phyloP scores from a whole-genome alignment of 306 rosid species.

The Corylus heterophylla region DNA sequence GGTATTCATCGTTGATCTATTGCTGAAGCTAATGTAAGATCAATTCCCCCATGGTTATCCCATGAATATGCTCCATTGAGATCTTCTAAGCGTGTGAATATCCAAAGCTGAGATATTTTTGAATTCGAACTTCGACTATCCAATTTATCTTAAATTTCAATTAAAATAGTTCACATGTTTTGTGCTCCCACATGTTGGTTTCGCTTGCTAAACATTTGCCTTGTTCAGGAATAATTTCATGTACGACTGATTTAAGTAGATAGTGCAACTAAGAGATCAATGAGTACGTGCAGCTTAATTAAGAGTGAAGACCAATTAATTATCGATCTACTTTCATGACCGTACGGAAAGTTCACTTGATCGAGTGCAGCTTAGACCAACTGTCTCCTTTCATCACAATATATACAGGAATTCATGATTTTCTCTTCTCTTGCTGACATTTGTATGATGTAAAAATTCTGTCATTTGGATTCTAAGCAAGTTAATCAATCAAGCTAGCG shows the following conservation, averaged over 20 bases:
- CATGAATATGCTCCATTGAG: too few species aligned
- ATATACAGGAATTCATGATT: background rate
- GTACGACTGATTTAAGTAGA: background rate
- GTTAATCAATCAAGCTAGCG: background rate
- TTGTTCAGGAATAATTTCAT: background rate
- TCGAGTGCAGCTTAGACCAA: background rate
- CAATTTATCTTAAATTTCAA: too few species aligned
- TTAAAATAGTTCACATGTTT: background rate
- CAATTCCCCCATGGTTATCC: too few species aligned
- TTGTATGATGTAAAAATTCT: background rate
- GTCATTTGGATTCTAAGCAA: background rate
- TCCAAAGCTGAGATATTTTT: too few species aligned
- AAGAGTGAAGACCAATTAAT: too few species aligned
- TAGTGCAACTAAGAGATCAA: background rate
- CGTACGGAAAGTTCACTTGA: too few species aligned
- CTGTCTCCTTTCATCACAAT: background rate
- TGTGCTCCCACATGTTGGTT: background rate
- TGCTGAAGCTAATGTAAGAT: too few species aligned
- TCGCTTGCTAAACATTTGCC: background rate
- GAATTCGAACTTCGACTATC: too few species aligned
- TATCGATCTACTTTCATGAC: too few species aligned
- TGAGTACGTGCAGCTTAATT: background rate
- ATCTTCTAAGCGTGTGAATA: too few species aligned
- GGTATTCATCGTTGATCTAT: too few species aligned
- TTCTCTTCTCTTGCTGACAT: background rate